A percentile compares a stretch with the other conserved stretches of the same genome.
Conservation (phyloP, 208 protist genomes). For the Giardia duodenalis region DNA sequence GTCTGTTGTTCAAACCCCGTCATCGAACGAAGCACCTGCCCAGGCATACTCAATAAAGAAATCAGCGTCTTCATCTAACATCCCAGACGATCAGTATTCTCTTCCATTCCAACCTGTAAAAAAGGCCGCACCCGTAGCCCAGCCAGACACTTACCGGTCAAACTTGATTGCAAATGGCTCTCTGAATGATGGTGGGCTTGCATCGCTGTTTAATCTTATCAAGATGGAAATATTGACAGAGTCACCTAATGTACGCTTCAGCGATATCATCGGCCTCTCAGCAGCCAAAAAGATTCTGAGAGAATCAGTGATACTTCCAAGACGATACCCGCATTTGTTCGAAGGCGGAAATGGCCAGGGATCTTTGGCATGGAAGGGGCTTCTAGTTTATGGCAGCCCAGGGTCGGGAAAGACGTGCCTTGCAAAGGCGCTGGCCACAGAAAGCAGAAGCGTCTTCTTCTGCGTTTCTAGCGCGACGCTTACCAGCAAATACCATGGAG, state of each 20-base stretch:
- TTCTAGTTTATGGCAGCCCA: not conserved
- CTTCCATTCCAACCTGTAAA: not conserved
- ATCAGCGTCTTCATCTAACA: not conserved
- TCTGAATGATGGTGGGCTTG: not conserved
- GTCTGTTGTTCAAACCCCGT: not conserved
- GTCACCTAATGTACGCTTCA: not conserved
- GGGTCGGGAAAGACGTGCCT: conserved; percentile 3
- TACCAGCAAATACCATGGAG: conserved; percentile 10
- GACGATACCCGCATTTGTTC: conserved; percentile 17
- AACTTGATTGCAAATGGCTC: not conserved
- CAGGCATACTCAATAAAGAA: too few relatives aligned
- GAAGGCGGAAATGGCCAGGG: not conserved
- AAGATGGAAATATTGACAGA: conserved; percentile 16
- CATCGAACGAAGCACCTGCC: not conserved
- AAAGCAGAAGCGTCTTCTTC: conserved; percentile 13
- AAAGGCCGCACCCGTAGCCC: not conserved
- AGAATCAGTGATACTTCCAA: conserved; percentile 17
- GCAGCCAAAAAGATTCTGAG: conserved; percentile 11
- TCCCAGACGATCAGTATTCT: not conserved
- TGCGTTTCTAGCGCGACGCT: not conserved
- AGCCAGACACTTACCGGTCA: not conserved
- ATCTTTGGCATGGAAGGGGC: not conserved
- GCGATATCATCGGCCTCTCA: not conserved
- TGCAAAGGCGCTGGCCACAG: not conserved
- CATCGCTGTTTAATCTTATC: not conserved